Evolutionary conservation across 306 rosid species (phyloP), one percentile per base, ranked within the genome.

Genomic region (Prunus salicina): DNA sequence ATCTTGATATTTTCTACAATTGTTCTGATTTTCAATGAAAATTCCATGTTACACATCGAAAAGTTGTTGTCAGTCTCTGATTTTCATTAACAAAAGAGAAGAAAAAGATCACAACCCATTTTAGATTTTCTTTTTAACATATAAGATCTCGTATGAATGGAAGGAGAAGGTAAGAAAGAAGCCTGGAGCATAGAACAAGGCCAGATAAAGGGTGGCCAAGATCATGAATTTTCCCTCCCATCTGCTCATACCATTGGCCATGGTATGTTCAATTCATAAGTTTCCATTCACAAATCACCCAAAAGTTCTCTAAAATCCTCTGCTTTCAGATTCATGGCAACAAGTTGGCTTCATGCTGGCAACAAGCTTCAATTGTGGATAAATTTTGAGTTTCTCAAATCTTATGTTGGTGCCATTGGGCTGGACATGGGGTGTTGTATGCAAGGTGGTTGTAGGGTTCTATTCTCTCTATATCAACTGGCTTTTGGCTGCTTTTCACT

Each of bases 401-500:
- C 76, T 89, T 30, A 24, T 89, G 1, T 72, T 89, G 82, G 80
- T 81, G 67, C 90, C 90, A 20, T 74, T 89, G 75, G 87, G 93
- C 63, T 89, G 93, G 93, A 89, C 72, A 28, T 89, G 89, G 90
- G 88, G 90, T 64, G 10, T 74, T 12, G 12, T 80, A 16, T 83
- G 90, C 76, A 84, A 85, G 30, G 0, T 83, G 62, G 38, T 83
- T 38, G 83, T 85, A 16, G 89, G 90, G 46, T 19, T 86, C 63
- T 89, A 84, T 76, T 79, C 85, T 3, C 89, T 89, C 32, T 89
- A 89, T 79, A 89, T 84, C 0, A 89, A 86, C 69, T 86, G 93
- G 89, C 84, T 86, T 18, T 79, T 89, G 69, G 93, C 93, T 3
- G 83, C 86, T 11, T 86, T 89, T 85, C 91, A 89, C 8, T 81